These are phyloP conservation scores for Cokeromyces recurvatus DNA, from an alignment of 371 early-diverging fungal genomes.

Conservation along the genomic window DNA sequence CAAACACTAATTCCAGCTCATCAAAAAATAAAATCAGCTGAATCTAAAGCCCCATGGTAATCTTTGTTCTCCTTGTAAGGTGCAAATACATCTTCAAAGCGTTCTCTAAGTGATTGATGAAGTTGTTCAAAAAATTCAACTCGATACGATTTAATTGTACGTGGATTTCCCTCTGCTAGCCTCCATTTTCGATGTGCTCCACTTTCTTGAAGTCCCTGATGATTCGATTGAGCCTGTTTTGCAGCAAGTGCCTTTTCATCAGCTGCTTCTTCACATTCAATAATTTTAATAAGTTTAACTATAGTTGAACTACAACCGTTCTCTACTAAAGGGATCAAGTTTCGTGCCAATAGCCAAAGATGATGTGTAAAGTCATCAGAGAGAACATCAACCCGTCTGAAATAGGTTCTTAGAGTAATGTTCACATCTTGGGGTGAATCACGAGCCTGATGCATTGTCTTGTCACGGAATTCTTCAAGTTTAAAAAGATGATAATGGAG, in stretches of 20 bases:
- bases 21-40: constrained; percentile 78
- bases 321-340: constrained; percentile 73
- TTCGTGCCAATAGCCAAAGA: constrained; percentile 79
- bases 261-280: constrained; percentile 86
- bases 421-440: constrained; percentile 74
- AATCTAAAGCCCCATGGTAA: constrained; percentile 57
- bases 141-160: constrained; percentile 69
- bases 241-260: constrained; percentile 74
- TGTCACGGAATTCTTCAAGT: constrained; percentile 83
- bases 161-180: constrained; percentile 51
- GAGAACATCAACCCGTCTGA: constrained; percentile 75
- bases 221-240: constrained; percentile 47
- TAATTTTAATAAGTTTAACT: constrained; percentile 83
- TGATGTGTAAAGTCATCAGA: constrained; percentile 78
- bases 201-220: constrained; percentile 28
- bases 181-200: constrained; percentile 39
- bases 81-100: constrained; percentile 54
- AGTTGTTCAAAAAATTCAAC: constrained; percentile 73
- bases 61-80: constrained; percentile 46
- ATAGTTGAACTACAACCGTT: constrained; percentile 65
- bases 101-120: constrained; percentile 61
- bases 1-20: constrained; percentile 82
- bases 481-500: constrained; percentile 87
- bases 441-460: constrained; percentile 73
- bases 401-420: constrained; percentile 77